A percentile compares a stretch with the other conserved stretches of the same genome.
phyloP scores from a whole-genome alignment of 2,329 filamentous ascomycete species.

The Fonsecaea multimorphosa region DNA sequence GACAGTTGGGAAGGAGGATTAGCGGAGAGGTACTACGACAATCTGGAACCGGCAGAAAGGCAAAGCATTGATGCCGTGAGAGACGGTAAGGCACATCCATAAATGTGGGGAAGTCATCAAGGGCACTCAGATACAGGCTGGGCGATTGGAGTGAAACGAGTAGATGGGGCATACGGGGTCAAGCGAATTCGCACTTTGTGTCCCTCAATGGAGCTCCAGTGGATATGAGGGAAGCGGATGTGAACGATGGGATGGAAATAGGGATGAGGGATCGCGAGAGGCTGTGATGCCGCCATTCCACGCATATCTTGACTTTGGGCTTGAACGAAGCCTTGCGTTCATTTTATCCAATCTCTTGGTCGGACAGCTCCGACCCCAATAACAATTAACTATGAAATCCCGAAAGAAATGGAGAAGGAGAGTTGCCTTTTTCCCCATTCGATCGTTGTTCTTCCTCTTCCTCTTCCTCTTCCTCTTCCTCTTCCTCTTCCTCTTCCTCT shows the following conservation, averaged over 20 bases:
- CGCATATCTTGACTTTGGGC: neutral
- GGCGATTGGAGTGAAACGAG: neutral
- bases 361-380: conserved; percentile 7
- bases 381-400: neutral
- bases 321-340: neutral
- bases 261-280: neutral
- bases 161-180: neutral
- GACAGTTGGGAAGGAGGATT: conserved; percentile 11
- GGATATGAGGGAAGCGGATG: neutral
- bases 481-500: no score
- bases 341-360: neutral
- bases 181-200: neutral
- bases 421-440: neutral
- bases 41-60: conserved; percentile 24
- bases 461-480: no score
- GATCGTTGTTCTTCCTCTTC: no score
- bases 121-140: neutral
- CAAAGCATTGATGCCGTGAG: conserved; percentile 26
- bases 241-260: neutral
- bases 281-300: neutral
- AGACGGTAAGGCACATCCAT: neutral
- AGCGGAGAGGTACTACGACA: conserved; percentile 32
- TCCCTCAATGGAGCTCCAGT: neutral
- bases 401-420: neutral
- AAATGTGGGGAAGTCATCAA: neutral